These are phyloP conservation scores for Cyclocybe aegerita DNA, from an alignment of 768 basidiomycete species.

Conservation along the genomic window DNA sequence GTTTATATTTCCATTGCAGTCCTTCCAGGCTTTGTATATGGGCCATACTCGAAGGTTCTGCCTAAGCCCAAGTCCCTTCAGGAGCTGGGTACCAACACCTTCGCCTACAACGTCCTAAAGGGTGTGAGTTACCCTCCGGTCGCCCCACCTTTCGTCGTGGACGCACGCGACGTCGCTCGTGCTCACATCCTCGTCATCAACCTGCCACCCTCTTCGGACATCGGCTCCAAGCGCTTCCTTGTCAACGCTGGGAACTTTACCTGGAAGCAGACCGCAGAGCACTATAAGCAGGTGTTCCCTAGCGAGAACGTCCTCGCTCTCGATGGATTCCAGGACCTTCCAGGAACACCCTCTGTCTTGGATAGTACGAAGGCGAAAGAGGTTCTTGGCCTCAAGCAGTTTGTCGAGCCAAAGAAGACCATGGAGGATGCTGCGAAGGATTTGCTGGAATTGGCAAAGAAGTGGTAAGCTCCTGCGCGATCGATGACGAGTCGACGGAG, in stretches of 20 bases:
- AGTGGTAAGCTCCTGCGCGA: conserved; percentile 13
- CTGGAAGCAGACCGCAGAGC: conserved; percentile 28
- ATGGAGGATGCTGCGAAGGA: conserved; percentile 26
- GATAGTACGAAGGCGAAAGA: conserved; percentile 24
- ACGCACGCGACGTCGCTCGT: conserved; percentile 36
- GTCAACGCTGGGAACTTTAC: conserved; percentile 25
- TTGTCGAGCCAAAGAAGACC: conserved; percentile 23
- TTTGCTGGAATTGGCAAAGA: conserved; percentile 22
- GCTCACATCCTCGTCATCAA: conserved; percentile 31
- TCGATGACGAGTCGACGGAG: too few species aligned
- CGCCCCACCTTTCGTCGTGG: conserved; percentile 28
- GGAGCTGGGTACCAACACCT: conserved; percentile 29
- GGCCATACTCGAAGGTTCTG: conserved; percentile 32
- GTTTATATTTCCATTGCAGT: conserved; percentile 17
- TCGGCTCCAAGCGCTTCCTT: conserved; percentile 28
- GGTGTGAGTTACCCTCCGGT: conserved; percentile 10
- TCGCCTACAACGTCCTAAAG: conserved; percentile 27
- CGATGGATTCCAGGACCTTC: conserved; percentile 17
- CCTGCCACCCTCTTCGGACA: conserved; percentile 19
- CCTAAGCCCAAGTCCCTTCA: conserved; percentile 23
- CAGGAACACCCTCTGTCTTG: conserved; percentile 22
- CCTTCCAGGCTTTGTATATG: conserved; percentile 36
- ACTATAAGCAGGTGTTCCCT: conserved; percentile 18
- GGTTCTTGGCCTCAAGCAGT: conserved; percentile 24
- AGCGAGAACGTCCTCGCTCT: conserved; percentile 12